Percentiles rank a stretch among this genome's conserved stretches.
These are phyloP conservation scores for Skeletonema potamos DNA, from an alignment of 108 stramenopile species.

Conservation along the genomic window DNA sequence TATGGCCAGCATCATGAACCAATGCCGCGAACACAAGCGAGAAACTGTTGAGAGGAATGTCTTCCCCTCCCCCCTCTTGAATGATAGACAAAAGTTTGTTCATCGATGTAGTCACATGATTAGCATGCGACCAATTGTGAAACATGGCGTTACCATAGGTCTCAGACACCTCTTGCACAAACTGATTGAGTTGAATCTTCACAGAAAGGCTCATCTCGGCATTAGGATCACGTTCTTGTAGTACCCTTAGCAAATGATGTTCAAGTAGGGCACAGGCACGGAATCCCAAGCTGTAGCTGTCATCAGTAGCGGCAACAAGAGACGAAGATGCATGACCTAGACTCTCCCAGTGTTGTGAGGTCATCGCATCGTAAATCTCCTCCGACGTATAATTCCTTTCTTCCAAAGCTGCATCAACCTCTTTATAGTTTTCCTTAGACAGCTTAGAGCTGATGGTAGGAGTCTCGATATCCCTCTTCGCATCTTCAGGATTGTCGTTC, in stretches of 20 bases:
- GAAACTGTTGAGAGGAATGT: slow-evolving; percentile 34
- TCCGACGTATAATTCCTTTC: not conserved
- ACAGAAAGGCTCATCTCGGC: not conserved
- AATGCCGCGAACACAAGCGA: slow-evolving; percentile 44
- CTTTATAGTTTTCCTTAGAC: not conserved
- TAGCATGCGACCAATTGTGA: slow-evolving; percentile 29
- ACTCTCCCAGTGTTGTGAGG: slow-evolving; percentile 1
- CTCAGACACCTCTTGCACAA: slow-evolving; percentile 19
- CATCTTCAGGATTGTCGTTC: not conserved
- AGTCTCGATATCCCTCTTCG: not conserved
- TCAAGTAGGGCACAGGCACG: not conserved
- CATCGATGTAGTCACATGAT: slow-evolving; percentile 29
- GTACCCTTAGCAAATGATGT: not conserved
- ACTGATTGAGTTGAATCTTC: slow-evolving; percentile 21
- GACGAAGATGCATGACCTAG: not conserved
- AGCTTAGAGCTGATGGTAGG: not conserved
- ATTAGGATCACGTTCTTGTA: not conserved
- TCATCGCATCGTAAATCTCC: slow-evolving; percentile 11
- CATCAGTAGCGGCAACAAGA: not conserved
- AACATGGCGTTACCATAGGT: slow-evolving; percentile 22
- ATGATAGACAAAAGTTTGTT: slow-evolving; percentile 35
- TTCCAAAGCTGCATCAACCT: not conserved
- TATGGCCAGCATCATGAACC: slow-evolving; percentile 55
- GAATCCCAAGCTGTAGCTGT: not conserved
- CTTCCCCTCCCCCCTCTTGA: slow-evolving; percentile 4